These are phyloP conservation scores for Heliamphora ciliata DNA, from an alignment of 179 eudicot species.

Conservation along the genomic window DNA sequence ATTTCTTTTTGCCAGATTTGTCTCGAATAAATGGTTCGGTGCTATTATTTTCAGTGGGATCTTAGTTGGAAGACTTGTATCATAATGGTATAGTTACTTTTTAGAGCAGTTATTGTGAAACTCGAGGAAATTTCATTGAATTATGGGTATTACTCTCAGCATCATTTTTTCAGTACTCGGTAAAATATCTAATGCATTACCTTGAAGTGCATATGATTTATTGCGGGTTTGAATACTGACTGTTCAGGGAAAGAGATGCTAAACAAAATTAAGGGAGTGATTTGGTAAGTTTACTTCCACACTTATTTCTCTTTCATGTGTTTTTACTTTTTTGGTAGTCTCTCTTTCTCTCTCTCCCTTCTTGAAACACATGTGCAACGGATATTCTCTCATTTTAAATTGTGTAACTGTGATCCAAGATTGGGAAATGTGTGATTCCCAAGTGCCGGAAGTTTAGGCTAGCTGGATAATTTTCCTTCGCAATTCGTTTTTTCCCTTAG, in stretches of 20 bases:
- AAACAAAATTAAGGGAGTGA: not conserved
- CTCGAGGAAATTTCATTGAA: not conserved
- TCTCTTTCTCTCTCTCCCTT: not conserved
- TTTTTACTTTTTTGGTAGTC: not conserved
- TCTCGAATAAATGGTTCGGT: conserved; percentile 91
- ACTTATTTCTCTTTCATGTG: no score
- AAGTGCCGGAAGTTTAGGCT: not conserved
- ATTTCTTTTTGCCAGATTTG: conserved; percentile 43
- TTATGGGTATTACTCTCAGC: not conserved
- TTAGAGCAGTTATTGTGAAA: not conserved
- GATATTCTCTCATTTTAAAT: not conserved
- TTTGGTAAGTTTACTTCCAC: not conserved
- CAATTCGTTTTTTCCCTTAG: no score
- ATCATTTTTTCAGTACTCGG: not conserved
- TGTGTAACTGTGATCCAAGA: not conserved
- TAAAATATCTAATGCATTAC: not conserved
- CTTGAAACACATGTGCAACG: not conserved
- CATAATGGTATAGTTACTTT: conserved; percentile 20
- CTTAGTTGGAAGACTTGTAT: conserved; percentile 56
- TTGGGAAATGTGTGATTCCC: not conserved
- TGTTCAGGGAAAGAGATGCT: not conserved
- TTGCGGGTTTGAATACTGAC: not conserved
- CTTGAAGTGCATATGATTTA: not conserved
- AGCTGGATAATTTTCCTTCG: not conserved
- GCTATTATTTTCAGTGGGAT: conserved; percentile 67